Evolutionary conservation across 345 rosid species (phyloP).

Genomic region (Ailanthus altissimus): DNA sequence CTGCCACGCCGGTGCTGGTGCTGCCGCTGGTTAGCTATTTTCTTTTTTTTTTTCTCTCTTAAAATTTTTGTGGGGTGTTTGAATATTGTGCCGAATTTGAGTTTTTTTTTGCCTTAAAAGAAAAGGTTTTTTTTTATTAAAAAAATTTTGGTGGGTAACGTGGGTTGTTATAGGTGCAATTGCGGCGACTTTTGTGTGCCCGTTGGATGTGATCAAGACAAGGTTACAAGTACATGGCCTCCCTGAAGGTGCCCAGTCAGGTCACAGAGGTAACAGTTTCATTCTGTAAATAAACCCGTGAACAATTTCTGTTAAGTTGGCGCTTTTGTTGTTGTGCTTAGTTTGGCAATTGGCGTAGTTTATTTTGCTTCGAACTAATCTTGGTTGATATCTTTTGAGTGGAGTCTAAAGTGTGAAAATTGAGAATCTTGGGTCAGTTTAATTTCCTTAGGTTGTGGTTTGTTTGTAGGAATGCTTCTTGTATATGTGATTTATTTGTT

Average conservation of each 20-base stretch:
- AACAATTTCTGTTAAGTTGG: not conserved
- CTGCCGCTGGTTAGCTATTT: slow-evolving; percentile 69
- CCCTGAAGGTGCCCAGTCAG: slow-evolving; percentile 51
- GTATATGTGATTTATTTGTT: not conserved
- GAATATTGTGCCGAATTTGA: not conserved
- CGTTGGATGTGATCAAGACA: slow-evolving; percentile 98
- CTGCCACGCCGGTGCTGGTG: slow-evolving; percentile 79
- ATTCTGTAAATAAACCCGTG: not conserved
- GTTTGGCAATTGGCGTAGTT: not conserved
- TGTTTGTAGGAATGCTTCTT: not conserved
- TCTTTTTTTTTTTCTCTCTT: not conserved
- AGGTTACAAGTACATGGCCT: slow-evolving; percentile 89
- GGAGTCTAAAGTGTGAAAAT: too few relatives aligned
- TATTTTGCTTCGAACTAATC: not conserved
- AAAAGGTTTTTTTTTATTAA: not conserved
- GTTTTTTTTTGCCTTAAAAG: not conserved
- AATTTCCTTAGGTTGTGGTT: not conserved
- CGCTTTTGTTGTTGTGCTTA: not conserved
- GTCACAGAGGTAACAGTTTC: slow-evolving; percentile 55
- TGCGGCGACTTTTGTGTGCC: slow-evolving; percentile 91
- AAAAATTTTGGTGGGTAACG: not conserved
- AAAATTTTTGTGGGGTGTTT: slow-evolving; percentile 2
- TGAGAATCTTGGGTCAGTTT: not conserved
- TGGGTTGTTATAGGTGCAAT: slow-evolving; percentile 61
- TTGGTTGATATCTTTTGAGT: not conserved